These are phyloP conservation scores for Stagonosporopsis chrysanthemi DNA, from an alignment of 2,329 filamentous ascomycete genomes.

Conservation along the genomic window DNA sequence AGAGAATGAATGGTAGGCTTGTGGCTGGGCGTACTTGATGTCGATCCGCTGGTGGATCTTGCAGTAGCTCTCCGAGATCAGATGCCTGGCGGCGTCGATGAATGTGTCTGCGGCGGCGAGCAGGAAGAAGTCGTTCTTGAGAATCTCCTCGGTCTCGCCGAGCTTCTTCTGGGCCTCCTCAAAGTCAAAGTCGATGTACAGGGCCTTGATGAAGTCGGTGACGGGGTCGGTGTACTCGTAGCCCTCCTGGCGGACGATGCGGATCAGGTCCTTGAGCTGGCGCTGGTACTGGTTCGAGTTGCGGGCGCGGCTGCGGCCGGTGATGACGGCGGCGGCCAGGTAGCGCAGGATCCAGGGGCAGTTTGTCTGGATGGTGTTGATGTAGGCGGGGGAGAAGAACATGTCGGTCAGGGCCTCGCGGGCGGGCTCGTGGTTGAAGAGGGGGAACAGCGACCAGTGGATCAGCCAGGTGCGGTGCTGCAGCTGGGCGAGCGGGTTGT, in stretches of 20 bases:
- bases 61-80: slow-evolving; percentile 99
- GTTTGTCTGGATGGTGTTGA: slow-evolving; percentile 98
- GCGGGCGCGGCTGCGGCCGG: slow-evolving; percentile 73
- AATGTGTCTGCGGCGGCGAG: slow-evolving; percentile 84
- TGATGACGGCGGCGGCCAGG: slow-evolving; percentile 92
- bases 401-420: slow-evolving; percentile 92
- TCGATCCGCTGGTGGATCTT: slow-evolving; percentile 99
- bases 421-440: slow-evolving; percentile 95
- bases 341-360: slow-evolving; percentile 98
- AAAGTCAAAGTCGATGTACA: slow-evolving; percentile 97
- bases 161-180: slow-evolving; percentile 94
- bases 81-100: slow-evolving; percentile 90
- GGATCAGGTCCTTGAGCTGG: slow-evolving; percentile 96
- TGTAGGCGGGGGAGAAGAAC: slow-evolving; percentile 96
- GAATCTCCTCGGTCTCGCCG: slow-evolving; percentile 84
- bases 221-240: slow-evolving; percentile 98
- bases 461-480: slow-evolving; percentile 96
- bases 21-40: slow-evolving; percentile 70
- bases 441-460: slow-evolving; percentile 98
- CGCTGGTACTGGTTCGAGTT: slow-evolving; percentile 94
- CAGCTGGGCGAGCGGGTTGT: slow-evolving; percentile 93
- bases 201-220: slow-evolving; percentile 93
- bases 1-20: not conserved
- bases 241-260: slow-evolving; percentile 93
- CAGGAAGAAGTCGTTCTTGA: slow-evolving; percentile 95